phyloP scores from a whole-genome alignment of 2,329 filamentous ascomycete species.

The Colletotrichum sp. region DNA sequence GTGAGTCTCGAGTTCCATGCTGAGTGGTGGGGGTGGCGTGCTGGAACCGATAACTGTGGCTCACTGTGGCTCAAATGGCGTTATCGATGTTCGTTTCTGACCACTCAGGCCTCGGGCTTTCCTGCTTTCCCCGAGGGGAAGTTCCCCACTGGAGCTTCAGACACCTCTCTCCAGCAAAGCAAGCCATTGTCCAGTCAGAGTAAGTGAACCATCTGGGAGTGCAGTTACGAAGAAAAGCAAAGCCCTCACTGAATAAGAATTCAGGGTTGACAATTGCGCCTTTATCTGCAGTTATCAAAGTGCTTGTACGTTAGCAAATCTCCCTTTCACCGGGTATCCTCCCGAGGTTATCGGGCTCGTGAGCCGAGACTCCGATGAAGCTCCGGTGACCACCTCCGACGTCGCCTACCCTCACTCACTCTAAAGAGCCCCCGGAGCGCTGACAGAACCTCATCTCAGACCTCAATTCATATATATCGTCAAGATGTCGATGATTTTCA shows the following conservation, averaged over 20 bases:
- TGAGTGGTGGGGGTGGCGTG: background rate
- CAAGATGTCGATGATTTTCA: conserved; percentile 36
- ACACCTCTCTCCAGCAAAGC: background rate
- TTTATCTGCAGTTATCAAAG: background rate
- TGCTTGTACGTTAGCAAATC: background rate
- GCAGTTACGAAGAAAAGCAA: background rate
- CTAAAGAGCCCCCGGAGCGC: background rate
- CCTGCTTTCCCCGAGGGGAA: background rate
- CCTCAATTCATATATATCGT: background rate
- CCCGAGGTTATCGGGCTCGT: background rate
- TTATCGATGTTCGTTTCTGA: background rate
- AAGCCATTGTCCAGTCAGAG: background rate
- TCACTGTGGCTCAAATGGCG: background rate
- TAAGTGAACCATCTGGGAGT: background rate
- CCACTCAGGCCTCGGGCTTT: background rate
- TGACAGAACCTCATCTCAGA: background rate
- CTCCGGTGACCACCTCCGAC: conserved; percentile 6
- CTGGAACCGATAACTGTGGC: background rate
- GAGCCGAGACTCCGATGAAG: conserved; percentile 8
- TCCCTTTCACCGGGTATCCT: background rate
- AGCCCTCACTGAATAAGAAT: background rate
- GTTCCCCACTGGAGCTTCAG: background rate
- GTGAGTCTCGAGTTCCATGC: background rate
- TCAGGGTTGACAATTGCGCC: background rate
- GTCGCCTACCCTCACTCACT: background rate